Base-by-base conservation (phyloP, 2,329 filamentous ascomycete species). In the Claviceps humidiphila region DNA sequence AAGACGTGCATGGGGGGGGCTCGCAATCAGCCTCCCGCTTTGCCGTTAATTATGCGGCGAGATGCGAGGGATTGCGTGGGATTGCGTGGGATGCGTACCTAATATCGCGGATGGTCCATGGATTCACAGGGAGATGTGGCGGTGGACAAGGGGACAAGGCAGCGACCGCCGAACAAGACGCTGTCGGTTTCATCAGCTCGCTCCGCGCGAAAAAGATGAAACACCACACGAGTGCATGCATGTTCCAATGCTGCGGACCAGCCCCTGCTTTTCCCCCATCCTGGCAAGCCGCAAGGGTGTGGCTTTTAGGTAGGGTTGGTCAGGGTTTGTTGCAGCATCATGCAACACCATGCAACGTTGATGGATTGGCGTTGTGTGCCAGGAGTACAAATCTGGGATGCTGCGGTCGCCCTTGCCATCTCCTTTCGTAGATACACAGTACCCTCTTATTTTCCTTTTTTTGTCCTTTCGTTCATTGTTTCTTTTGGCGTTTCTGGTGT, bases 181-280 rank as follows among this genome's bases (percentile, higher is more conserved):
- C 20, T 47, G 38, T 50, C 43, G 50, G 51, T 53, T 53, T 53
- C 48, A 50, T 50, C 34, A 30, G 16, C 40, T 37, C 13, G 47
- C 37, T 39, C 47, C 47, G 46, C 24, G 38, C 24, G 38, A 26
- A 24, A 34, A 47, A 47, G 20, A 47, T 53, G 51, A 50, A 53
- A 53, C 51, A 47, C 47, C 14, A 47, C 43, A 44, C 37, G 39
- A 50, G 26, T 37, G 43, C 22, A 46, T 30, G 26, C 44, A 48
- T 24, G 34, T 43, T 43, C 41, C 41, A 43, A 43, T 14, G 41
- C 41, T 41, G 39, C 39, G 17, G 14, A 30, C 7, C 26, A 30
- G 26, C 26, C 26, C 26, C 26, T 30, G 26, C 26, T 30, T 30
- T 30, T 8, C 26, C 26, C 8, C 26, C 22, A 30, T 30, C 26